Evolutionary conservation across 108 stramenopile genomes (phyloP).

Genomic region (Cyclotella choctawhatcheeana): DNA sequence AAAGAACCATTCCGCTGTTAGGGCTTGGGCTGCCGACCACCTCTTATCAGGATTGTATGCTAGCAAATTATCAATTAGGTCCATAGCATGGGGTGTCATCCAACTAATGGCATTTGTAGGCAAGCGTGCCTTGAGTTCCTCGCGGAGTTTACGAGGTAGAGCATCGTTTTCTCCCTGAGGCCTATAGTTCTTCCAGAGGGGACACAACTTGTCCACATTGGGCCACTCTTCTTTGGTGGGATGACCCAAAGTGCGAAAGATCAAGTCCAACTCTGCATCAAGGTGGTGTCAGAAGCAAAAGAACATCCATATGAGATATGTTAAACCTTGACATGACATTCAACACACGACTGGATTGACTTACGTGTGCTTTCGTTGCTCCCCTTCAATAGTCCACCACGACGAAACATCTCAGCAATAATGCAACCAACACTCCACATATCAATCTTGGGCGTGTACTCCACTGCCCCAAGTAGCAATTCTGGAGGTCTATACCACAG

Average conservation of each 20-base stretch:
- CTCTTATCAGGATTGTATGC: conserved; percentile 75
- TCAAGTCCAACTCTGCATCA: conserved; percentile 67
- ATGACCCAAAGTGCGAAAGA: conserved; percentile 81
- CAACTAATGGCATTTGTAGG: conserved; percentile 64
- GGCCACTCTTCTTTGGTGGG: conserved; percentile 81
- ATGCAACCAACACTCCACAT: conserved; percentile 99
- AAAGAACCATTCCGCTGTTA: conserved; percentile 88
- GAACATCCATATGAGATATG: too few relatives aligned
- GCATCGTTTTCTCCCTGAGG: conserved; percentile 54
- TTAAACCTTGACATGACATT: too few relatives aligned
- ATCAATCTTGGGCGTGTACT: conserved; percentile 92
- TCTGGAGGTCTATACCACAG: conserved; percentile 98
- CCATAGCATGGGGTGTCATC: conserved; percentile 89
- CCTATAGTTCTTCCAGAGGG: conserved; percentile 78
- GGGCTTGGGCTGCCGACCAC: conserved; percentile 81
- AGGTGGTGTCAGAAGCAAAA: neutral
- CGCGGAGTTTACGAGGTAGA: conserved; percentile 68
- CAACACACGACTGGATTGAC: neutral
- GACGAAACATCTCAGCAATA: conserved; percentile 94
- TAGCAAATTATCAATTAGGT: conserved; percentile 79
- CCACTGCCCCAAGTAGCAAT: conserved; percentile 83
- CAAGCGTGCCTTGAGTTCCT: conserved; percentile 63
- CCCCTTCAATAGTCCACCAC: conserved; percentile 77
- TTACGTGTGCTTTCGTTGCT: conserved; percentile 64
- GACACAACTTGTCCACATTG: conserved; percentile 66